Evolutionary conservation across 495 filamentous ascomycete genomes (phyloP).

Genomic region (Trichoderma gamsii): DNA sequence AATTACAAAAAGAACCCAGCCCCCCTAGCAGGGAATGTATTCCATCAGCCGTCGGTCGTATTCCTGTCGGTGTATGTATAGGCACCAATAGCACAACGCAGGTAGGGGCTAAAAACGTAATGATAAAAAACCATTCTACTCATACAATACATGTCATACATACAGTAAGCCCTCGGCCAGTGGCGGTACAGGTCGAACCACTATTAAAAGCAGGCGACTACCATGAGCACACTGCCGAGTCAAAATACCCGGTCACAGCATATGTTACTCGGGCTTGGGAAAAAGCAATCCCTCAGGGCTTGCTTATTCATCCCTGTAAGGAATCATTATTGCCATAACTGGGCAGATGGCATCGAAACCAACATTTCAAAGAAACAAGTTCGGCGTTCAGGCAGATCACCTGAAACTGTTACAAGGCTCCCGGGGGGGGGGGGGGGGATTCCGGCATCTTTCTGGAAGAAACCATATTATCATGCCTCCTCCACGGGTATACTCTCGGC

Average conservation of each 20-base stretch:
- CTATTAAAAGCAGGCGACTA: no score
- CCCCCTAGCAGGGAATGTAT: background rate
- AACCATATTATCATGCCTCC: background rate
- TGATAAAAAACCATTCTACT: no score
- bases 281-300: background rate
- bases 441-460: background rate
- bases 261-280: background rate
- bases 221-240: no score
- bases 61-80: background rate
- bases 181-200: no score
- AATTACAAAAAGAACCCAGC: background rate
- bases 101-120: no score
- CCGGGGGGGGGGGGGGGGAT: no score
- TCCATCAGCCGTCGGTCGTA: background rate
- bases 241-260: background rate
- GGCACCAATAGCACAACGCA: background rate
- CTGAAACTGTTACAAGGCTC: background rate
- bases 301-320: no score
- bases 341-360: no score
- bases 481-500: constrained; percentile 10
- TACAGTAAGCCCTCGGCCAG: no score
- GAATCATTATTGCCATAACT: no score
- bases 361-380: background rate
- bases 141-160: no score
- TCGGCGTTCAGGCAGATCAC: background rate